Base-by-base conservation (phyloP, 106 monocot species). In the Posidonia australis region DNA sequence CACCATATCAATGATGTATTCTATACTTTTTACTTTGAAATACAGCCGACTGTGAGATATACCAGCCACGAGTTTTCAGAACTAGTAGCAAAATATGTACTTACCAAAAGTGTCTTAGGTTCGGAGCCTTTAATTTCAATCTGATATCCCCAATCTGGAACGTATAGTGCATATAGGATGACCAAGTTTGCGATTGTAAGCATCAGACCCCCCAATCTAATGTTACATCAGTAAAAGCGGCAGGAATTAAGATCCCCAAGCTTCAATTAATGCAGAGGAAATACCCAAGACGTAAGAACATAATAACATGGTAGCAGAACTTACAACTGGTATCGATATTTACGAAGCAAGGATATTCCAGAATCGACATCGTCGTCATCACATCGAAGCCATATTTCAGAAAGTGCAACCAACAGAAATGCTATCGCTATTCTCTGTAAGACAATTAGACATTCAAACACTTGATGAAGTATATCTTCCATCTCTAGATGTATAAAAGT, bases 341-440 rank as follows among this genome's bases (percentile, higher is more conserved):
- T 68, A 23, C 19, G 26, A 9, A 68, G 18, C 43, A 68, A 55
- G 19, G 53, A 36, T 10, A 68, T 16, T 17, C 67, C 69, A 69
- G 45, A 46, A 44, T 69, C 28, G n/a, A 58, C 46, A 29, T 58
- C 26, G 22, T 32, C 19, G 14, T 59, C 58, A 46, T 46, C 41
- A 22, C 32, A 28, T 44, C 28, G 58, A 11, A 75, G 67, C 74
- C 74, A 75, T 11, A 75, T 75, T 60, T 75, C 74, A 51, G 60
- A 68, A 10, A 75, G 17, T 5, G 74, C 67, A 51, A 59, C 53
- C 30, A 75, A 13, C 42, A 75, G 19, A 61, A 60, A 75, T 41
- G 74, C 74, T 51, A 68, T 29, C 43, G 74, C 74, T 60, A 75
- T 75, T 52, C 74, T 67, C 74, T 75, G 74, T 10, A 31, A 61